Conservation (phyloP, 306 rosid species). For the Prunus mume region DNA sequence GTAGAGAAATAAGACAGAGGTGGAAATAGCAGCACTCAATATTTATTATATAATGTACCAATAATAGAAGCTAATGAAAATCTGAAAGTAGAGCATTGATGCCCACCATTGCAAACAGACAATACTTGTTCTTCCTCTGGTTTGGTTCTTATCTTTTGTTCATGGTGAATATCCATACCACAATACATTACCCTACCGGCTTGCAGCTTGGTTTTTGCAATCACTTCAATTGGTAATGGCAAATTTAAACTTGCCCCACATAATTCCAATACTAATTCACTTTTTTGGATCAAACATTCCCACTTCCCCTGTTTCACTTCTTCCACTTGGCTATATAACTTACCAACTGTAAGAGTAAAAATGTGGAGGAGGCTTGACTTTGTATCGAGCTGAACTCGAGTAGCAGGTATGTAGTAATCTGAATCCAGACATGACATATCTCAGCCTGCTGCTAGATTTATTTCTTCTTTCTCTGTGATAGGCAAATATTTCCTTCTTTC, state of each 20-base stretch:
- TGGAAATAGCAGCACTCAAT: too few relatives aligned
- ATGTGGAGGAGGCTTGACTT: neutral
- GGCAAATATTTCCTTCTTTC: too few relatives aligned
- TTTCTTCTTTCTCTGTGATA: too few relatives aligned
- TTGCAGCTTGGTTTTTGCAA: neutral
- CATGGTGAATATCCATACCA: neutral
- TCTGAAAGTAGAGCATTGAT: neutral
- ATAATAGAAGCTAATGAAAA: too few relatives aligned
- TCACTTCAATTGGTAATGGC: conserved; percentile 1
- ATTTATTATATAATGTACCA: neutral
- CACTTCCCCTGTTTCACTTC: conserved; percentile 3
- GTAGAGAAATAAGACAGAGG: fast-evolving
- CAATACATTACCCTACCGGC: neutral
- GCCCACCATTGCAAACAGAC: conserved; percentile 1
- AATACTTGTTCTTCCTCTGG: conserved; percentile 24
- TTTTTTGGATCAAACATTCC: neutral
- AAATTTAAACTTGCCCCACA: neutral
- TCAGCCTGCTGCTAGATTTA: too few relatives aligned
- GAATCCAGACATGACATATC: too few relatives aligned
- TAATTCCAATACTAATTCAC: neutral
- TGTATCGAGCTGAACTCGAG: neutral
- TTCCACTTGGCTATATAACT: neutral
- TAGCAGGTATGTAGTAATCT: neutral
- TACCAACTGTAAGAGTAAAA: neutral
- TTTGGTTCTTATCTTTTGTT: conserved; percentile 1